phyloP scores from a whole-genome alignment of 176 grass and related monocot species.

The Rhipidocladum racemiflorum region DNA sequence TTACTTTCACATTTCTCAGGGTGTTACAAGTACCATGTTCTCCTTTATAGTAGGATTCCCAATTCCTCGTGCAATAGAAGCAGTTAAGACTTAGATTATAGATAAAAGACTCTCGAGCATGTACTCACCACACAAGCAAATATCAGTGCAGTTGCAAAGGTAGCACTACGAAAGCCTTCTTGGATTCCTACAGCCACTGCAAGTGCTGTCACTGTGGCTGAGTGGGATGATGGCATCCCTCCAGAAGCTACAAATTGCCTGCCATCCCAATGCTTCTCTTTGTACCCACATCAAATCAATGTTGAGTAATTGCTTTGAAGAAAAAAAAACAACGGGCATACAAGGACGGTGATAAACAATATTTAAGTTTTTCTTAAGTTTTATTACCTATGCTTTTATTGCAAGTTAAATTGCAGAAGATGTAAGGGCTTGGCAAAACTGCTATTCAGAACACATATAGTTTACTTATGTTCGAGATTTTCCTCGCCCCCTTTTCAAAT shows the following conservation, averaged over 20 bases:
- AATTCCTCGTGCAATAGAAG: neutral
- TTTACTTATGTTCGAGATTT: neutral
- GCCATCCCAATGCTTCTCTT: constrained; percentile 85
- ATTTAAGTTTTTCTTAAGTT: too few species aligned
- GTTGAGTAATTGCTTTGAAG: neutral
- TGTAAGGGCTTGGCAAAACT: neutral
- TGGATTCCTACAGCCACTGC: constrained; percentile 73
- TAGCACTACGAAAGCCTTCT: constrained; percentile 71
- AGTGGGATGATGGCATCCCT: constrained; percentile 98
- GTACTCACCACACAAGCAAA: constrained; percentile 73
- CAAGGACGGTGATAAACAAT: neutral
- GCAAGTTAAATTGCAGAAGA: neutral
- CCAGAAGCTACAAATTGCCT: constrained; percentile 86
- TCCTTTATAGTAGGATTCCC: neutral
- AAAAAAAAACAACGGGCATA: neutral
- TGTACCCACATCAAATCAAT: constrained; percentile 59
- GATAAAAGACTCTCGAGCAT: neutral
- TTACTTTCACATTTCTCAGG: too few species aligned
- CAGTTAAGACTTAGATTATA: neutral
- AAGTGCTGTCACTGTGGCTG: constrained; percentile 86
- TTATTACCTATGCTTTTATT: neutral
- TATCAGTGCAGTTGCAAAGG: constrained; percentile 71
- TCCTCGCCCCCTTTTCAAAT: neutral
- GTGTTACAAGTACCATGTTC: neutral
- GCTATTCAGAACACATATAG: neutral